Base-by-base conservation (phyloP, 495 filamentous ascomycete genomes). In the Penicillium salamii region DNA sequence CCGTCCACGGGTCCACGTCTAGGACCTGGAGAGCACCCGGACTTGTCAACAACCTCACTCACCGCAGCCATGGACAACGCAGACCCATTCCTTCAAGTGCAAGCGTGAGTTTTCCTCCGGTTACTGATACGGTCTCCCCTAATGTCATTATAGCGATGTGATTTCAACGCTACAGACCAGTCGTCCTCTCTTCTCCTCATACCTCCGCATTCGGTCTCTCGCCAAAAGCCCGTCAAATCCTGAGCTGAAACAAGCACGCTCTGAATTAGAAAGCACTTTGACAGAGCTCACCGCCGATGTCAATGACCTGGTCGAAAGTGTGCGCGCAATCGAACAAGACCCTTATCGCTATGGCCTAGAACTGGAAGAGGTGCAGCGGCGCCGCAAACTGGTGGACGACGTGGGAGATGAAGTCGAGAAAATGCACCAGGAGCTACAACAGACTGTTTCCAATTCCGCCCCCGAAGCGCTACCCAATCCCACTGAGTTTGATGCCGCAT, bases 51-150 rank as follows among this genome's bases (percentile, higher is more conserved):
- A 43, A 50, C 23, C 20, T 34, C 18, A 26, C 24, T 23, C 20
- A 54, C 33, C 48, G 41, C 42, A 63, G 49, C 79, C 42, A 88
- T 82, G 35, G 82, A 81, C 54, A 79, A 89, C 64, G 74, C 84
- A 63, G 91, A 97, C 60, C 91, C 91, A 20, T 97, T 96, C 77
- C 86, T 95, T 69, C 88, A 95, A 68, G 91, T 95, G 58, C 91
- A 96, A 74, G 80, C 86, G 89, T 91, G 71, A 59, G 81, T 15
- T 1, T 19, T 15, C 12, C 33, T 23, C 11, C 26, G n/a, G 1
- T 2, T 6, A 19, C 7, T 15, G 17, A 42, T 18, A 11, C 29
- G 2, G n/a, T 21, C 21, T 17, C 26, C 0, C 29, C 44, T 48
- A 46, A 64, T 32, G 20, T 50, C 57, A 52, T 33, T 18, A 13